Evolutionary conservation across 805 yeast genomes (phyloP).

Genomic region (Wickerhamomyces subpelliculosus): DNA sequence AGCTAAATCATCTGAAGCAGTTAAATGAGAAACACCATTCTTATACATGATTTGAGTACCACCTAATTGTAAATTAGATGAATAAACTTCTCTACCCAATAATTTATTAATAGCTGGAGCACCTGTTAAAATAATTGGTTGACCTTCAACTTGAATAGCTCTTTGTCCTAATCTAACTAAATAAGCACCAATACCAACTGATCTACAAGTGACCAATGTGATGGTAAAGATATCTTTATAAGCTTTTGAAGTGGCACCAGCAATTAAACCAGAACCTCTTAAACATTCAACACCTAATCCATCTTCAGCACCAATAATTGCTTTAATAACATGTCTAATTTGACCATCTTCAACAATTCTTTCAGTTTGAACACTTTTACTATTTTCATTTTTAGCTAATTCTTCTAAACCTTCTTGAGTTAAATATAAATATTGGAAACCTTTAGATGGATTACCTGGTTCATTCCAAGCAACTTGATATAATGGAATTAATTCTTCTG

Average conservation of each 20-base stretch:
- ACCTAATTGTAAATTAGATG: constrained; percentile 95
- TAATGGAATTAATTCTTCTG: constrained; percentile 88
- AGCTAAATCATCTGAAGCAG: constrained; percentile 93
- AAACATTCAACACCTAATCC: constrained; percentile 98
- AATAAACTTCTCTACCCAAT: constrained; percentile 93
- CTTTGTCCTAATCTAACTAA: constrained; percentile 97
- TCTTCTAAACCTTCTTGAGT: constrained; percentile 55
- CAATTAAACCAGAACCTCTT: constrained; percentile 96
- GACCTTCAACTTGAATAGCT: constrained; percentile 98
- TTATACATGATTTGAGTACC: constrained; percentile 98
- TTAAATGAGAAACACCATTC: constrained; percentile 96
- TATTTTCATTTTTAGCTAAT: constrained; percentile 53
- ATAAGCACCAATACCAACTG: constrained; percentile 99
- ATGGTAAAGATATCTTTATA: constrained; percentile 96
- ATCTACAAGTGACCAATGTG: constrained; percentile 98
- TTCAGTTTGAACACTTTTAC: constrained; percentile 64
- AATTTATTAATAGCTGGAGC: constrained; percentile 98
- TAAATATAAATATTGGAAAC: constrained; percentile 85
- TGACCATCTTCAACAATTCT: constrained; percentile 79
- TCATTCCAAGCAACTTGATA: constrained; percentile 93
- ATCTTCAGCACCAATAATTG: constrained; percentile 89
- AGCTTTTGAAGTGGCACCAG: constrained; percentile 97
- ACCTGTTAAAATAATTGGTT: constrained; percentile 97
- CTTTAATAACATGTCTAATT: constrained; percentile 70
- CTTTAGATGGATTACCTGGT: constrained; percentile 66